phyloP scores from a whole-genome alignment of 164 flowering plant genomes.

The Berberis vulgaris region DNA sequence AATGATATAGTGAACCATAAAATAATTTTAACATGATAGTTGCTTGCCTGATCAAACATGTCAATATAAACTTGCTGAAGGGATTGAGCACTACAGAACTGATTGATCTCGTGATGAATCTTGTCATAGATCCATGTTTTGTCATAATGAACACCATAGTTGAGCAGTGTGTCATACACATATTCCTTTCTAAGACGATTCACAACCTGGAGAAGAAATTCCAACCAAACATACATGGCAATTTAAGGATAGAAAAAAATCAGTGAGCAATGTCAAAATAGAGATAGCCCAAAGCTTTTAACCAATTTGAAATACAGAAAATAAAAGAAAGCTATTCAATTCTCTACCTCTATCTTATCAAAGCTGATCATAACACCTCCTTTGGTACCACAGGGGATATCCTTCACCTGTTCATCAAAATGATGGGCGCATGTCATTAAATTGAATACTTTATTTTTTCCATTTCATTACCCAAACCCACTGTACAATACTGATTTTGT shows the following conservation, averaged over 20 bases:
- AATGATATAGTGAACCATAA: no score
- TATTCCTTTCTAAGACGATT: slow-evolving; percentile 76
- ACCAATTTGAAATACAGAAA: not conserved
- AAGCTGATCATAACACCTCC: slow-evolving; percentile 98
- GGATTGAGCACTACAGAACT: slow-evolving; percentile 86
- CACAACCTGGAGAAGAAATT: slow-evolving; percentile 56
- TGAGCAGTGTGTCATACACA: slow-evolving; percentile 80
- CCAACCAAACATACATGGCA: slow-evolving; percentile 5
- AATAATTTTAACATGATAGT: no score
- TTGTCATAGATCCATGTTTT: slow-evolving; percentile 98
- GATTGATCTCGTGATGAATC: slow-evolving; percentile 97
- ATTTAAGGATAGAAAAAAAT: not conserved
- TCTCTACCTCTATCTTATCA: slow-evolving; percentile 77
- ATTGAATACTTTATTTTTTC: no score
- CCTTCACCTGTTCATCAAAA: slow-evolving; percentile 50
- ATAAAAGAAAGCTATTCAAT: not conserved
- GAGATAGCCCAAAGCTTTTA: not conserved
- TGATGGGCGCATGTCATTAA: not conserved
- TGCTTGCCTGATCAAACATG: slow-evolving; percentile 81
- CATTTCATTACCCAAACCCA: no score
- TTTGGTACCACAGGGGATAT: slow-evolving; percentile 98
- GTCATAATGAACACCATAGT: slow-evolving; percentile 91
- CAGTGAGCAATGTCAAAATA: not conserved
- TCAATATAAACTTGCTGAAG: slow-evolving; percentile 97
- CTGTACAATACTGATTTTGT: no score